Conservation (phyloP, 1,284 basidiomycete genomes). For the Ceratobasidium theobromae region DNA sequence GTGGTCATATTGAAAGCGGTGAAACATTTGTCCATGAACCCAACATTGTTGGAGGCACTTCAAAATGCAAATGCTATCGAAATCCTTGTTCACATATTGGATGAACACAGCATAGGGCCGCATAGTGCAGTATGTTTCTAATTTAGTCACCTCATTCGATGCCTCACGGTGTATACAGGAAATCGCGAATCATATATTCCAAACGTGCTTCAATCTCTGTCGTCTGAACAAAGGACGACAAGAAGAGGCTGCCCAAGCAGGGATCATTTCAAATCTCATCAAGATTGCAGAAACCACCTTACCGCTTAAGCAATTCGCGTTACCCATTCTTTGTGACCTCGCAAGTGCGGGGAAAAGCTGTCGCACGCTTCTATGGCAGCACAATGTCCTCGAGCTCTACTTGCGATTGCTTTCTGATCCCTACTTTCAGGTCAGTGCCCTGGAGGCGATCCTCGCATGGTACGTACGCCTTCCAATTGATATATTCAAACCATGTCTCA, state of each 20-base stretch:
- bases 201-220: constrained; percentile 93
- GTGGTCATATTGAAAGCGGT: constrained; percentile 91
- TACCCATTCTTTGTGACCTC: constrained; percentile 94
- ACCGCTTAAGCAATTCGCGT: constrained; percentile 92
- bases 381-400: constrained; percentile 81
- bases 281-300: constrained; percentile 84
- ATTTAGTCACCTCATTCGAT: neutral
- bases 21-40: constrained; percentile 93
- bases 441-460: constrained; percentile 92
- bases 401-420: constrained; percentile 84
- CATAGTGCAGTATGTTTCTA: constrained; percentile 70
- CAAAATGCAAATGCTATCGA: constrained; percentile 97
- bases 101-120: constrained; percentile 74
- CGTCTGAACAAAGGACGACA: constrained; percentile 91
- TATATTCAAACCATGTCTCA: neutral
- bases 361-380: constrained; percentile 83
- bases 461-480: constrained; percentile 44
- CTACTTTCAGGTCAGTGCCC: constrained; percentile 92
- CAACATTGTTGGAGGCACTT: constrained; percentile 84
- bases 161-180: constrained; percentile 56
- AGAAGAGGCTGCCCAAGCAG: constrained; percentile 95
- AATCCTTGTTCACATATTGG: constrained; percentile 80
- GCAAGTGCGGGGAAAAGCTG: constrained; percentile 92
- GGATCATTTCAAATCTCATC: constrained; percentile 89
- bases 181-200: constrained; percentile 91